Conservation (phyloP, 192 early-diverging fungal genomes). For the Backusella macrospora region DNA sequence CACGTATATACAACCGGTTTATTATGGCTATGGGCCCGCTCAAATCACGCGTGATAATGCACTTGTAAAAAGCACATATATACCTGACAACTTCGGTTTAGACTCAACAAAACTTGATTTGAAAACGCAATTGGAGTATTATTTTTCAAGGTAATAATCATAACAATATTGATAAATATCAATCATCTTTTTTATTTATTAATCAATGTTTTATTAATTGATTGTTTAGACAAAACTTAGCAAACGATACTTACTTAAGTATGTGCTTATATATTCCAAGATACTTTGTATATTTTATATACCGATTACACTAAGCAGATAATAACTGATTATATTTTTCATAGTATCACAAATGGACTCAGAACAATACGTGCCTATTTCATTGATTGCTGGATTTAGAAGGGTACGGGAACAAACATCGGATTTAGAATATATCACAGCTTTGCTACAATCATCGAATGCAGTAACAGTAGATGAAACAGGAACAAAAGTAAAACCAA, state of each 20-base stretch:
- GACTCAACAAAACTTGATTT: conserved; percentile 23
- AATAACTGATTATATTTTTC: neutral
- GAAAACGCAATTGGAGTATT: conserved; percentile 49
- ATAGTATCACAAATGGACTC: conserved; percentile 53
- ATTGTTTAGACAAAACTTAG: conserved; percentile 41
- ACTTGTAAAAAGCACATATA: neutral
- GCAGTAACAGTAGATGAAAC: conserved; percentile 45
- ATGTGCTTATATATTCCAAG: conserved; percentile 18
- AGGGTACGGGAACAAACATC: conserved; percentile 41
- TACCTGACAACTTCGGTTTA: neutral
- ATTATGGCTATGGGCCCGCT: neutral
- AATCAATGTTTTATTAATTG: neutral
- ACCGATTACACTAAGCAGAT: too few species aligned
- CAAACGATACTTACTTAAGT: conserved; percentile 48
- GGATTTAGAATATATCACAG: conserved; percentile 36
- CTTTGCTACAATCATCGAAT: conserved; percentile 33
- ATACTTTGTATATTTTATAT: too few species aligned
- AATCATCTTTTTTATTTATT: too few species aligned
- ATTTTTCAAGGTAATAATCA: conserved; percentile 43
- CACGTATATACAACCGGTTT: neutral
- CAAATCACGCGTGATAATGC: neutral
- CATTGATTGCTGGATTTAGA: conserved; percentile 47
- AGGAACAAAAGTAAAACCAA: conserved; percentile 43
- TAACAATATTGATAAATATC: too few species aligned
- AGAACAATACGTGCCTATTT: conserved; percentile 49